Evolutionary conservation across 176 grass and related monocot genomes (phyloP).

Genomic region (Chrysopogon serrulatus): DNA sequence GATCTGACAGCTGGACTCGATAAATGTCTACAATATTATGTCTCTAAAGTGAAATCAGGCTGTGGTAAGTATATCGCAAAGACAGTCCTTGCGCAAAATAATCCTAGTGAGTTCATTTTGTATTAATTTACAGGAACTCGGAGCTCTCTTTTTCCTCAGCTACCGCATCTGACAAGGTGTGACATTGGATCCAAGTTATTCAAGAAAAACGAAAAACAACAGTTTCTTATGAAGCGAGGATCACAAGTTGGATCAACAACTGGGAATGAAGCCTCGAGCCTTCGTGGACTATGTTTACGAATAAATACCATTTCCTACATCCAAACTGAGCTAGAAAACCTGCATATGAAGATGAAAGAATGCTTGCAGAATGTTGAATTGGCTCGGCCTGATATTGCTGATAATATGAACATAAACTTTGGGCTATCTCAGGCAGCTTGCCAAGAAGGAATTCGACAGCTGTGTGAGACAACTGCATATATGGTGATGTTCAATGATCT

Average conservation of each 20-base stretch:
- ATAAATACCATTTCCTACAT: slow-evolving; percentile 76
- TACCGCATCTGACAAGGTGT: slow-evolving; percentile 84
- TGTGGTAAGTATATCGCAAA: slow-evolving; percentile 56
- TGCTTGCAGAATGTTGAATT: slow-evolving; percentile 49
- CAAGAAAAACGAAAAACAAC: slow-evolving; percentile 72
- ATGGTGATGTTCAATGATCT: slow-evolving; percentile 74
- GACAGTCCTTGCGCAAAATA: not conserved
- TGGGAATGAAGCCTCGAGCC: slow-evolving; percentile 32
- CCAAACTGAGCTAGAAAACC: slow-evolving; percentile 52
- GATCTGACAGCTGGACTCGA: slow-evolving; percentile 66
- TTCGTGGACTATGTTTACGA: slow-evolving; percentile 69
- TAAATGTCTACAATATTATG: slow-evolving; percentile 61
- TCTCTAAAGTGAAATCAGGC: slow-evolving; percentile 60
- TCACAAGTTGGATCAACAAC: slow-evolving; percentile 70
- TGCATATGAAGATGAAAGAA: slow-evolving; percentile 54
- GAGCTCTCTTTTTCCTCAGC: slow-evolving; percentile 52
- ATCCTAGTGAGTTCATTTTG: not conserved
- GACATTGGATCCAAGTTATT: slow-evolving; percentile 85
- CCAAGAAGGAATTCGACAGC: slow-evolving; percentile 57
- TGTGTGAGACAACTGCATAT: slow-evolving; percentile 78
- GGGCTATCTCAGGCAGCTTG: slow-evolving; percentile 44
- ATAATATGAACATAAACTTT: slow-evolving; percentile 62
- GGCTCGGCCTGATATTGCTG: slow-evolving; percentile 32
- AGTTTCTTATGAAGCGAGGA: slow-evolving; percentile 45
- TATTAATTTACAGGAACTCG: slow-evolving; percentile 50